A percentile compares a stretch with the other conserved stretches of the same genome.
These are phyloP conservation scores for Fusarium liriodendri DNA, from an alignment of 2,329 filamentous ascomycete species.

Conservation along the genomic window DNA sequence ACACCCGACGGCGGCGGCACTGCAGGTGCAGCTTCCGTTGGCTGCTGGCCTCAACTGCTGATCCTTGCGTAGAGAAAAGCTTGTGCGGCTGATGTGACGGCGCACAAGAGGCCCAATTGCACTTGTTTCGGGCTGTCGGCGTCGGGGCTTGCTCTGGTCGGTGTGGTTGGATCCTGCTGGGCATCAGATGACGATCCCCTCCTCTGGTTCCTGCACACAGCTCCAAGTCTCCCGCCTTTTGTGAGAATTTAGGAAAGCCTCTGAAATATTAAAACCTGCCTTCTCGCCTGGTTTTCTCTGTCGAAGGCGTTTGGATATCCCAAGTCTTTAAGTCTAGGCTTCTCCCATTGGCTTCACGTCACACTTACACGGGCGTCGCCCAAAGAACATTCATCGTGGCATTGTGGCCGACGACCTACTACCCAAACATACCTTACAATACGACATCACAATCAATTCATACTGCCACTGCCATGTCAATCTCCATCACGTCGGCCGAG, in stretches of 20 bases:
- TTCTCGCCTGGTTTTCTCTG: neutral
- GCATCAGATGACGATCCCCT: slow-evolving; percentile 45
- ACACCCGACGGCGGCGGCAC: too few species aligned
- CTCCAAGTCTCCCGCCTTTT: neutral
- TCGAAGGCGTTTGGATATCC: neutral
- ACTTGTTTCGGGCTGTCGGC: slow-evolving; percentile 16
- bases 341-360: slow-evolving; percentile 22
- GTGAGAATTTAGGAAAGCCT: neutral
- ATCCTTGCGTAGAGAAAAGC: neutral
- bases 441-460: neutral
- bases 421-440: neutral
- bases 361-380: slow-evolving; percentile 28
- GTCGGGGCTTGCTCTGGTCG: neutral
- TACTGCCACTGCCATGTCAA: slow-evolving; percentile 37
- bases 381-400: slow-evolving; percentile 2
- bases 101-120: slow-evolving; percentile 8
- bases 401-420: slow-evolving; percentile 27
- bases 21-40: neutral
- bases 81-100: neutral
- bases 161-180: slow-evolving; percentile 25
- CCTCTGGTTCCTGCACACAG: slow-evolving; percentile 19
- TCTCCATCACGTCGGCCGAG: slow-evolving; percentile 43
- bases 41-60: neutral
- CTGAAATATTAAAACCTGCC: slow-evolving; percentile 6
- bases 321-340: neutral